These are phyloP conservation scores for Verticillium nubilum DNA, from an alignment of 2,329 filamentous ascomycete genomes.

Conservation along the genomic window DNA sequence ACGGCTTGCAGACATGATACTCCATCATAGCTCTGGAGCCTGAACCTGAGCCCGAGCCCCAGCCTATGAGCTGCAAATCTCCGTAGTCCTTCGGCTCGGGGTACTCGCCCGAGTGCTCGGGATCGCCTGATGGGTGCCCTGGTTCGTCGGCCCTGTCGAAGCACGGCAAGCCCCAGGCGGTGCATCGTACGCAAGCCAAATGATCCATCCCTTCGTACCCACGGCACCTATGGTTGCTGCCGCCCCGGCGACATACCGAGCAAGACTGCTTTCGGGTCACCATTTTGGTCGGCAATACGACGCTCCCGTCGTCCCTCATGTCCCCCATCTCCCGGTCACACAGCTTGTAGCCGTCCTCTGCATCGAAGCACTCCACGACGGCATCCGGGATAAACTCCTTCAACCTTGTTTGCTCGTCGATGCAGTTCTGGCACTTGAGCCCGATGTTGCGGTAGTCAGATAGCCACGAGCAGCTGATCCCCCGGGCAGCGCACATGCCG, in stretches of 20 bases:
- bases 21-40: background rate
- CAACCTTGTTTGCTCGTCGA: background rate
- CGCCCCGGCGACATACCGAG: background rate
- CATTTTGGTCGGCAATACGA: background rate
- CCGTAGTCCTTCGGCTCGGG: background rate
- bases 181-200: constrained; percentile 10
- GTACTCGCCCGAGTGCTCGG: background rate
- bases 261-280: background rate
- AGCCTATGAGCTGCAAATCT: constrained; percentile 8
- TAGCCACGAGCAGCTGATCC: constrained; percentile 3
- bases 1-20: constrained; percentile 5
- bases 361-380: background rate
- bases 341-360: background rate
- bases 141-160: background rate
- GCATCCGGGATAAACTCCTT: background rate
- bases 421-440: background rate
- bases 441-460: background rate
- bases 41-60: background rate
- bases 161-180: constrained; percentile 9
- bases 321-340: background rate
- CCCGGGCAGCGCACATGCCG: constrained; percentile 11
- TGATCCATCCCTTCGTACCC: background rate
- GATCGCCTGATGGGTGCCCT: background rate
- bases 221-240: background rate
- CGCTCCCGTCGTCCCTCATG: background rate